Base-by-base conservation (phyloP, 1,284 basidiomycete genomes). In the Pascua guehoae region DNA sequence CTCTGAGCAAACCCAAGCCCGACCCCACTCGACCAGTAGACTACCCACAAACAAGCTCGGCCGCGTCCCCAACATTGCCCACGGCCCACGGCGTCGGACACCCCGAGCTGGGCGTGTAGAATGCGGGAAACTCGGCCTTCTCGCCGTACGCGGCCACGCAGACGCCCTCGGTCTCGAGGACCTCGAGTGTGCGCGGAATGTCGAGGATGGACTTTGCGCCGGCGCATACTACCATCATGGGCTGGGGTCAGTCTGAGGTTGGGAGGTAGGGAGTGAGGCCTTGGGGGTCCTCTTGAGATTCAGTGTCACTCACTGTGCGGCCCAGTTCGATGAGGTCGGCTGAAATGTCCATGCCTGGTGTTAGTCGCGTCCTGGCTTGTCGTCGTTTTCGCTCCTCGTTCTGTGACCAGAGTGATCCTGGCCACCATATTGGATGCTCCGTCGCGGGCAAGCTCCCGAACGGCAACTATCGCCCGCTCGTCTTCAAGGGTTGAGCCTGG, bases 191-290 rank as follows among this genome's bases (percentile, higher is more conserved):
- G 66, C 81, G 71, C 54, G 89, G 89, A 61, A 98, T 94, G 75
- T 98, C 95, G 51, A 99, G 78, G 63, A 98, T 98, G 0, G 89
- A 93, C 73, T 98, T 99, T 40, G 91, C 87, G 4, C 96, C 96
- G 2, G 93, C 89, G 43, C 94, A 96, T 18, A 98, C 87, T 41
- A 98, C 83, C 9, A 89, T 89, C 56, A 96, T 89, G 16, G 74
- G 71, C 67, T 69, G 52, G 1, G 12, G 47, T 62, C 32, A 60
- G 51, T 12, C 4, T 24, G 16, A 41, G 42, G 2, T 47, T 12
- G 38, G 14, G 24, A 32, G 24, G 7, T 32, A 32, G 4, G 4
- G 7, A 4, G 24, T 32, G 24, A 32, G 24, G n/a, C n/a, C n/a
- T n/a, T n/a, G n/a, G 24, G 7, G 24, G 4, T 3, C 24, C 24